Conservation (phyloP, 495 filamentous ascomycete species). For the Alectoria sarmentosa region DNA sequence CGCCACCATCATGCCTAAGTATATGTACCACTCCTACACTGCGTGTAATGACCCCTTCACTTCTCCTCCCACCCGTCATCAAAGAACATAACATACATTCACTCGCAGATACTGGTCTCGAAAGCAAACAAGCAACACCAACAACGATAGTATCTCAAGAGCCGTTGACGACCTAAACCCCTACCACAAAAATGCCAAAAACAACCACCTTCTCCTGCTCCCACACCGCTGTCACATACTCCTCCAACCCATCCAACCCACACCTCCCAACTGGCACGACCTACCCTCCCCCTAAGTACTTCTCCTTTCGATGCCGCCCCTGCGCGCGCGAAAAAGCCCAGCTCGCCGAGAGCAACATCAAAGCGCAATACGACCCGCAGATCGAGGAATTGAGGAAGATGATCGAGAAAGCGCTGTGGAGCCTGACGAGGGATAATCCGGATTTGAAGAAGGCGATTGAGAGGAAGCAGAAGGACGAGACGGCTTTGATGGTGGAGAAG, state of each 20-base stretch:
- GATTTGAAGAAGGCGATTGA: background rate
- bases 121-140: background rate
- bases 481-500: background rate
- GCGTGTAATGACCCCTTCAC: background rate
- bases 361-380: background rate
- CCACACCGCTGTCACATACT: background rate
- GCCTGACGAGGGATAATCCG: background rate
- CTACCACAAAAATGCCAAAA: background rate
- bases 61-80: background rate
- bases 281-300: background rate
- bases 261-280: background rate
- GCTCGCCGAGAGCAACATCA: background rate
- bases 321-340: conserved; percentile 6
- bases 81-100: no score
- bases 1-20: background rate
- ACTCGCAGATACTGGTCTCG: background rate
- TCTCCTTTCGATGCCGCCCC: conserved; percentile 16
- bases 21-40: conserved; percentile 5
- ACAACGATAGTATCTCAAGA: background rate
- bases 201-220: conserved; percentile 8
- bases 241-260: background rate
- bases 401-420: background rate
- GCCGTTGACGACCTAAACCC: background rate
- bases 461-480: conserved; percentile 2
- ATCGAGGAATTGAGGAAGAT: background rate